phyloP scores from a whole-genome alignment of 31 red algal species.

The Odonthalia washingtoniensis region DNA sequence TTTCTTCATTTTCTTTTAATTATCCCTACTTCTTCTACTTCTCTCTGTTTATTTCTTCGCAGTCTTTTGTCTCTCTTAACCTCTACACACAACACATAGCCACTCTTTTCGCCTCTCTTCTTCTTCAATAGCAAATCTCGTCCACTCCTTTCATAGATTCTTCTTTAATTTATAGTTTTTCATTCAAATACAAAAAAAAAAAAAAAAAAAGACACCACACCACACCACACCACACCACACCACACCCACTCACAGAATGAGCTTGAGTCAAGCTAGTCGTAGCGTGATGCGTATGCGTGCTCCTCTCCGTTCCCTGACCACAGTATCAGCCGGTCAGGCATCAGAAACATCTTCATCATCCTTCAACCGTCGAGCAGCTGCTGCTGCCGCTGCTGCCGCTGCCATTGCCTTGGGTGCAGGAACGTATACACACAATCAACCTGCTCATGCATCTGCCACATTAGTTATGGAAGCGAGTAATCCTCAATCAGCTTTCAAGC shows the following conservation, averaged over 20 bases:
- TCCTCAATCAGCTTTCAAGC: constrained; percentile 59
- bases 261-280: background rate
- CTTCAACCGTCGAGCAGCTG: background rate
- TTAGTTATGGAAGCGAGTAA: constrained; percentile 8
- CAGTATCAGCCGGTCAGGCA: background rate
- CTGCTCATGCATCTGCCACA: constrained; percentile 18
- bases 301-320: background rate
- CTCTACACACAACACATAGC: too few relatives aligned
- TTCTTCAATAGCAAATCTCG: too few relatives aligned
- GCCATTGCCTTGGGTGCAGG: constrained; percentile 13
- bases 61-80: too few relatives aligned
- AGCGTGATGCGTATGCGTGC: background rate
- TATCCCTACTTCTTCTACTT: too few relatives aligned
- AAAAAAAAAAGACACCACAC: background rate
- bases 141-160: too few relatives aligned
- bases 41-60: too few relatives aligned
- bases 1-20: too few relatives aligned
- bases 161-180: too few relatives aligned
- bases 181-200: background rate
- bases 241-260: background rate
- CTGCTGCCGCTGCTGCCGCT: constrained; percentile 1
- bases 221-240: background rate
- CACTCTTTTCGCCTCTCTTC: too few relatives aligned
- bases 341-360: background rate
- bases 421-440: background rate